Evolutionary conservation across 805 yeast species (phyloP).

Genomic region (Hanseniaspora mollemarum): DNA sequence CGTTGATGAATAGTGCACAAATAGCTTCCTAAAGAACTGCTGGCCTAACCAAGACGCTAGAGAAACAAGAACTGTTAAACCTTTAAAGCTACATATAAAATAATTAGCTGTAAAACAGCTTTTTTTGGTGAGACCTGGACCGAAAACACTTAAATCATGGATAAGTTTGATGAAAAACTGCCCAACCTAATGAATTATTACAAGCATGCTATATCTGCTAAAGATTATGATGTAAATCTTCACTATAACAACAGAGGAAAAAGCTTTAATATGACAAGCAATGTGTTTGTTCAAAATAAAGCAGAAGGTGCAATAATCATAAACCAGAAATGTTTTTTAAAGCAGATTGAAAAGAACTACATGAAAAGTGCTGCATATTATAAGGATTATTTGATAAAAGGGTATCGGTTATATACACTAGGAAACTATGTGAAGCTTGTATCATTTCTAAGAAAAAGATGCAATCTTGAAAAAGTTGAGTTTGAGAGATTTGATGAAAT

Average conservation of each 20-base stretch:
- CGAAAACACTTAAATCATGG: too few species aligned
- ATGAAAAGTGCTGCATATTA: not conserved
- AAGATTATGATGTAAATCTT: not conserved
- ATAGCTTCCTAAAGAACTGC: too few species aligned
- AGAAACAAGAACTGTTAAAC: too few species aligned
- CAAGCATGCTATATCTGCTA: not conserved
- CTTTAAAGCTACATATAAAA: too few species aligned
- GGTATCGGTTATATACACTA: not conserved
- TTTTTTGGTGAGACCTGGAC: not conserved
- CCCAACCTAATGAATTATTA: not conserved
- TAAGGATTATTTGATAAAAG: not conserved
- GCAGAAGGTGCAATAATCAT: not conserved
- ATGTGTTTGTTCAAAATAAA: not conserved
- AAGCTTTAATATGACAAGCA: not conserved
- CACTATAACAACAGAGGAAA: not conserved
- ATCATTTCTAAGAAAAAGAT: not conserved
- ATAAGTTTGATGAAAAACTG: not conserved
- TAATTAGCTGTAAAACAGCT: too few species aligned
- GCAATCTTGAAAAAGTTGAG: not conserved
- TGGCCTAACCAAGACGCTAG: too few species aligned
- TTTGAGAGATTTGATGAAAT: not conserved
- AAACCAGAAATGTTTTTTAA: not conserved
- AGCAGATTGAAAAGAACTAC: not conserved
- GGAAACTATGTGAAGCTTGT: not conserved
- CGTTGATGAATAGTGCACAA: too few species aligned